Conservation (phyloP, 1,284 basidiomycete species). For the Wolfiporia cocos region DNA sequence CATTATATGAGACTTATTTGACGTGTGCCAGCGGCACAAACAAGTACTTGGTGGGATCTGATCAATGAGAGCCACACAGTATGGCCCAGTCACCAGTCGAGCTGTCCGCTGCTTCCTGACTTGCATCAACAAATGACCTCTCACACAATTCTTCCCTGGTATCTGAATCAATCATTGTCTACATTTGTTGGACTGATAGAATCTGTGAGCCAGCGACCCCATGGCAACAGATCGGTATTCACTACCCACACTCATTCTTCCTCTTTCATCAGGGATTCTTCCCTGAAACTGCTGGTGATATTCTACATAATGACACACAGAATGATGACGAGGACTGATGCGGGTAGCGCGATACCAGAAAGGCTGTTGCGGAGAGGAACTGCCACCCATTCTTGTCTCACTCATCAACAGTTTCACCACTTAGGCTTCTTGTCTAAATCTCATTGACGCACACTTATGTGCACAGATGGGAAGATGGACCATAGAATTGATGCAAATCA, state of each 20-base stretch:
- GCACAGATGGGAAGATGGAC: conserved; percentile 86
- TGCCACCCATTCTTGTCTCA: conserved; percentile 94
- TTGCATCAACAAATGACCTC: too few relatives aligned
- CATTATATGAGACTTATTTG: too few relatives aligned
- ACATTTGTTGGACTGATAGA: too few relatives aligned
- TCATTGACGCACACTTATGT: conserved; percentile 46
- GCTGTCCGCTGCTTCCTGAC: too few relatives aligned
- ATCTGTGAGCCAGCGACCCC: conserved; percentile 81
- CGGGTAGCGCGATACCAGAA: conserved; percentile 79
- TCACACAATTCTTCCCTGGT: too few relatives aligned
- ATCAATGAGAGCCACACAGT: too few relatives aligned
- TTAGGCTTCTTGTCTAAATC: conserved; percentile 26
- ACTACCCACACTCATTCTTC: conserved; percentile 64
- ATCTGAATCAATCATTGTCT: too few relatives aligned
- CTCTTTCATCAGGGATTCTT: conserved; percentile 60
- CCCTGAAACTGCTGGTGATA: conserved; percentile 73
- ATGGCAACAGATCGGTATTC: conserved; percentile 82
- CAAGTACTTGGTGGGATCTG: too few relatives aligned
- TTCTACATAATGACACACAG: conserved; percentile 90
- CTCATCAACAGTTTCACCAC: conserved; percentile 47
- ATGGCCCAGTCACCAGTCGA: too few relatives aligned
- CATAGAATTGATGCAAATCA: conserved; percentile 71
- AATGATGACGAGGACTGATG: conserved; percentile 81
- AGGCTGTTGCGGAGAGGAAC: conserved; percentile 84
- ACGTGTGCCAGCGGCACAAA: too few relatives aligned